Evolutionary conservation across 306 rosid species (phyloP).

Genomic region (Crotalaria pallida): DNA sequence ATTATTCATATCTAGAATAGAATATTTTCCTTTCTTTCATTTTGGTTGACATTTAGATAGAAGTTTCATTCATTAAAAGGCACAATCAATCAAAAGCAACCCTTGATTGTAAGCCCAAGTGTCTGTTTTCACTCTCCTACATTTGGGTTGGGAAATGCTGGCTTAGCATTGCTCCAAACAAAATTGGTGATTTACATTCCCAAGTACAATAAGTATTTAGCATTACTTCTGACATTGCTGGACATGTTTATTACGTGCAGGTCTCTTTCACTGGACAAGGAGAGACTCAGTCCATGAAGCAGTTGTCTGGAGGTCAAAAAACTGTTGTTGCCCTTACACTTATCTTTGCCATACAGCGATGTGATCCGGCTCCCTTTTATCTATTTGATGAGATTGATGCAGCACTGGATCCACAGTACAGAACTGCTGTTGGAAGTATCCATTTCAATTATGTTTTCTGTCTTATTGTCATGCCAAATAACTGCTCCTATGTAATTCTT

Average conservation of each 20-base stretch:
- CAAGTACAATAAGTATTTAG: not conserved
- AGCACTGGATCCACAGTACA: slow-evolving; percentile 96
- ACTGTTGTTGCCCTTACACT: slow-evolving; percentile 98
- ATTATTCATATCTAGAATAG: not conserved
- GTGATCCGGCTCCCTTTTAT: slow-evolving; percentile 99
- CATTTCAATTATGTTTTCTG: slow-evolving; percentile 25
- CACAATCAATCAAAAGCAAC: not conserved
- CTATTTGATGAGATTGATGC: slow-evolving; percentile 98
- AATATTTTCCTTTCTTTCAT: not conserved
- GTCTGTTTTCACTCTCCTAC: not conserved
- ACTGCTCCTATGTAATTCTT: slow-evolving; percentile 2
- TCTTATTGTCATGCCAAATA: not conserved
- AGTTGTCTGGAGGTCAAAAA: slow-evolving; percentile 96
- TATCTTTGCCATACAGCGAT: slow-evolving; percentile 96
- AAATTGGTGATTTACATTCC: not conserved
- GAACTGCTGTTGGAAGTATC: slow-evolving; percentile 99
- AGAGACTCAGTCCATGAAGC: slow-evolving; percentile 98
- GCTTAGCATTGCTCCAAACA: not conserved
- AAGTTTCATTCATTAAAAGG: slow-evolving; percentile 8
- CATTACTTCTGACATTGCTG: slow-evolving; percentile 17
- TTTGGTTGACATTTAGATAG: not conserved
- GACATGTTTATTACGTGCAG: slow-evolving; percentile 37
- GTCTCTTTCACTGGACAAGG: slow-evolving; percentile 99
- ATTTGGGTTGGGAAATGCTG: not conserved
- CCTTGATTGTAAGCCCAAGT: slow-evolving; percentile 5